Evolutionary conservation across 306 rosid genomes (phyloP).

Genomic region (Vigna radiata): DNA sequence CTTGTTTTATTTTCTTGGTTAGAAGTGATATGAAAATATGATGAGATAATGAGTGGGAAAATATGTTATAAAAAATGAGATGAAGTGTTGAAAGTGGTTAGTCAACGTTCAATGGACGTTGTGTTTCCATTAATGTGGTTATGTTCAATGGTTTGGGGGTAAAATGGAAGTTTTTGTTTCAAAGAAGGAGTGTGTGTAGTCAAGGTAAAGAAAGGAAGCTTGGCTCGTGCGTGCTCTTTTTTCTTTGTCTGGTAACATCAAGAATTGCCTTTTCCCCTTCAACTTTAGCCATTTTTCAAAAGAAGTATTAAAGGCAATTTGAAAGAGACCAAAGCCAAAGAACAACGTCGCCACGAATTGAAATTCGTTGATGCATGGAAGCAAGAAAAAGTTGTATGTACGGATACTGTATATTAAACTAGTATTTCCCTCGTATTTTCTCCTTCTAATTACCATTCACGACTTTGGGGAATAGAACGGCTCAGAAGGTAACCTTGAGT

Average conservation of each 20-base stretch:
- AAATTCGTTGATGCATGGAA: slow-evolving; percentile 45
- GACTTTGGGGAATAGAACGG: not conserved
- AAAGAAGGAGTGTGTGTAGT: slow-evolving; percentile 58
- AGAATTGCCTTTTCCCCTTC: slow-evolving; percentile 39
- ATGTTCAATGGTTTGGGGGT: slow-evolving; percentile 44
- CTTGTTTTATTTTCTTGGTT: no score
- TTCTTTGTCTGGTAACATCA: slow-evolving; percentile 48
- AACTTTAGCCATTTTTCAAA: slow-evolving; percentile 55
- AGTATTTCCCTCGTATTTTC: not conserved
- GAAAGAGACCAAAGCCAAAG: slow-evolving; percentile 46
- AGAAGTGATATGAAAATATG: no score
- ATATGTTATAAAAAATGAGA: no score
- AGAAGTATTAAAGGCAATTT: slow-evolving; percentile 43
- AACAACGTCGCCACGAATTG: slow-evolving; percentile 62
- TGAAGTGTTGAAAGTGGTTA: not conserved
- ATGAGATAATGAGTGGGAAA: no score
- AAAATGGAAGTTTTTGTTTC: slow-evolving; percentile 45
- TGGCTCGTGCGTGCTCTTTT: slow-evolving; percentile 28
- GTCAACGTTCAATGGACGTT: slow-evolving; percentile 61
- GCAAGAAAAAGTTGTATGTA: slow-evolving; percentile 36
- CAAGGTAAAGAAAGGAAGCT: slow-evolving; percentile 65
- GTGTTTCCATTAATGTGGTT: slow-evolving; percentile 18
- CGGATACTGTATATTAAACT: not conserved
- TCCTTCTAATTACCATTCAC: slow-evolving; percentile 5
- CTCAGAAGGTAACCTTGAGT: slow-evolving; percentile 9